Conservation (phyloP, 768 basidiomycete genomes). For the Lactarius quietus region DNA sequence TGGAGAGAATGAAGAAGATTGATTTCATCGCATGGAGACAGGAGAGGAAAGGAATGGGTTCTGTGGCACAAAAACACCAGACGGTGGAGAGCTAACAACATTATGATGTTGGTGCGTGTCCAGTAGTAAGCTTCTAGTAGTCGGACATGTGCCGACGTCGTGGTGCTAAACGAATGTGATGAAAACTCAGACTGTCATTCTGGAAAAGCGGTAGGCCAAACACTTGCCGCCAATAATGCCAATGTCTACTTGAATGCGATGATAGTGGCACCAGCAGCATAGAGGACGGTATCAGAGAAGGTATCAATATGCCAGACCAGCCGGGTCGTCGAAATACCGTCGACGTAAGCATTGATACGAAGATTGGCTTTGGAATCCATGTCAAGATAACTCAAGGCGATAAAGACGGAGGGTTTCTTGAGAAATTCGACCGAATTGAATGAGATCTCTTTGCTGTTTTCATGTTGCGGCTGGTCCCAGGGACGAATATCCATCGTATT, state of each 20-base stretch:
- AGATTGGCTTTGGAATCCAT: neutral
- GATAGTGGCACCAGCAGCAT: neutral
- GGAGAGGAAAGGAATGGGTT: neutral
- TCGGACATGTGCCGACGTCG: too few relatives aligned
- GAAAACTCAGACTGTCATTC: neutral
- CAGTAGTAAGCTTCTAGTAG: too few relatives aligned
- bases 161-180: constrained; percentile 27
- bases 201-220: neutral
- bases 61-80: neutral
- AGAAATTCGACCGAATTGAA: neutral
- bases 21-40: neutral
- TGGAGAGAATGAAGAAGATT: neutral
- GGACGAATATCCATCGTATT: neutral
- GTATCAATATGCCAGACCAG: neutral
- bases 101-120: too few relatives aligned
- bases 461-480: neutral
- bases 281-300: neutral
- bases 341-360: neutral
- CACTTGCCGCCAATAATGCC: neutral
- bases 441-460: neutral
- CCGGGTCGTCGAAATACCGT: neutral
- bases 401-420: neutral
- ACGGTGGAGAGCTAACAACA: too few relatives aligned
- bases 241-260: neutral
- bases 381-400: neutral